A percentile compares a stretch with the other conserved stretches of the same genome.
These are phyloP conservation scores for Albophoma yamanashiensis DNA, from an alignment of 2,329 filamentous ascomycete genomes.

Conservation along the genomic window DNA sequence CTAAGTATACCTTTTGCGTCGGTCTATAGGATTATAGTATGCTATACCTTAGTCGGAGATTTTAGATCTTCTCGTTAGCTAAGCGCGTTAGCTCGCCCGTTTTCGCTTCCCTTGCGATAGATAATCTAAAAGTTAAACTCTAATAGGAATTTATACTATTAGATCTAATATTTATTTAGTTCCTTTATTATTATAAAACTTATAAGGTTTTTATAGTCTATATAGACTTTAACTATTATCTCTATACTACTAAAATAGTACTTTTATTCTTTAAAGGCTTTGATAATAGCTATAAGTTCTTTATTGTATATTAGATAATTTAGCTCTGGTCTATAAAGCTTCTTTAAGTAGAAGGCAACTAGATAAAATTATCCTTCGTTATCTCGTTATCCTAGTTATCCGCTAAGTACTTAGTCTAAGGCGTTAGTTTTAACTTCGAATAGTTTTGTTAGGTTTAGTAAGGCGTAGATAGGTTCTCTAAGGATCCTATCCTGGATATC, in stretches of 20 bases:
- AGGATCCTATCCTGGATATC: not conserved
- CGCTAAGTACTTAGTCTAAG: not conserved
- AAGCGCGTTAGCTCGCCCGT: not conserved
- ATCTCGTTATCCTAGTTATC: not conserved
- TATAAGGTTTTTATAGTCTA: not conserved
- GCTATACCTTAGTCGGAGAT: not conserved
- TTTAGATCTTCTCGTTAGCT: not conserved
- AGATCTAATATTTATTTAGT: not conserved
- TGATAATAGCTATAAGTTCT: not conserved
- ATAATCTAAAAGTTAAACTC: not conserved
- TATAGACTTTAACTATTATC: not conserved
- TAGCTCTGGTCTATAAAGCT: not conserved
- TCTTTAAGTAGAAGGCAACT: not conserved
- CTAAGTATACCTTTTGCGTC: not conserved
- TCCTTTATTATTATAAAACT: not conserved
- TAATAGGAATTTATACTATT: not conserved
- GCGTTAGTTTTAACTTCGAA: not conserved
- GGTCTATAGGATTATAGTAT: not conserved
- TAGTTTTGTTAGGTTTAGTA: not conserved
- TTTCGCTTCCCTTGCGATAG: not conserved
- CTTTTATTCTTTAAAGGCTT: not conserved
- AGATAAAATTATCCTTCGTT: not conserved
- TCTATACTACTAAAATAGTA: not conserved
- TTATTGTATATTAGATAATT: not conserved
- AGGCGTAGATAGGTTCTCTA: not conserved